Base-by-base conservation (phyloP, 2,329 filamentous ascomycete species). In the Biscogniauxia sp. region DNA sequence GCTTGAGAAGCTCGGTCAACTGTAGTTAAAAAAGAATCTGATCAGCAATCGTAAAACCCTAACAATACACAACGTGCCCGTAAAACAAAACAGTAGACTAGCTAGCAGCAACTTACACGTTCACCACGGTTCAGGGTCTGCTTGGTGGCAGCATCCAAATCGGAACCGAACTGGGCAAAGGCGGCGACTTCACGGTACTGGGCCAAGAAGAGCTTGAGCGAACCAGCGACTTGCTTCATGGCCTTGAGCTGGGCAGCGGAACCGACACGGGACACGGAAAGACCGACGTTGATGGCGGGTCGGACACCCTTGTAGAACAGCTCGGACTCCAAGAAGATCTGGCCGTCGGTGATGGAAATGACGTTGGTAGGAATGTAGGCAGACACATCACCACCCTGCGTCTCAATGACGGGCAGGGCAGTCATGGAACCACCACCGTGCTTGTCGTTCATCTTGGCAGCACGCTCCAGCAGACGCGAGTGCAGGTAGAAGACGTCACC, bases 241-340 rank as follows among this genome's bases (percentile, higher is more conserved):
- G 95, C 93, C 92, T 98, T 99, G 81, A 98, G 88, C 88, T 99
- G 95, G 78, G 95, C 95, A 79, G 95, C 92, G 77, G 95, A 99
- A 80, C 95, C 95, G 89, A 99, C 95, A 92, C 95, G 95, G 73
- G 95, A 99, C 74, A 99, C 95, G 75, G 95, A 99, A 74, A 99
- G 92, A 95, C 95, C 95, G 91, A 99, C 95, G 88, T 99, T 99
- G 82, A 99, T 99, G 84, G 95, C 95, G 75, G 95, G 95, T 78
- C 95, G 94, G 82, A 99, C 84, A 96, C 95, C 95, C 92, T 99
- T 99, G 92, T 97, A 98, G 91, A 98, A 99, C 69, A 98, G 87
- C 82, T 99, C 95, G 72, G 94, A 82, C 84, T 99, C 95, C 85
- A 99, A 87, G 92, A 99, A 99, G 82, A 99, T 98, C 85, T 99